phyloP scores from a whole-genome alignment of 441 rosid species.

The Gossypium aridum region DNA sequence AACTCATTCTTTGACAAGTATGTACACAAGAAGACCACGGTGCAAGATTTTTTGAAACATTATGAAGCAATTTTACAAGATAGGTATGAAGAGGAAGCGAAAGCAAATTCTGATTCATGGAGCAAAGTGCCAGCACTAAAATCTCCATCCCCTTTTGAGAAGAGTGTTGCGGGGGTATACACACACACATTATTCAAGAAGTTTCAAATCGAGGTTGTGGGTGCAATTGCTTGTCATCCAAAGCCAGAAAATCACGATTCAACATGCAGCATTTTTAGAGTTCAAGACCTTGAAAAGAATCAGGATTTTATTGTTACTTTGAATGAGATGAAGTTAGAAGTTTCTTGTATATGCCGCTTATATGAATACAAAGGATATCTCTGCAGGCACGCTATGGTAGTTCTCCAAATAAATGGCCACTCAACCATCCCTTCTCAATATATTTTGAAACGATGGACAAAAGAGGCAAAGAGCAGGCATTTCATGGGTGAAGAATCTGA shows the following conservation, averaged over 20 bases:
- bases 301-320: slow-evolving; percentile 13
- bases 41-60: slow-evolving; percentile 10
- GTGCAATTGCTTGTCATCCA: slow-evolving; percentile 13
- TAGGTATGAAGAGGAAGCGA: slow-evolving; percentile 17
- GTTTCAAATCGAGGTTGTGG: slow-evolving; percentile 16
- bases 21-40: slow-evolving; percentile 12
- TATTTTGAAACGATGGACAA: slow-evolving; percentile 15
- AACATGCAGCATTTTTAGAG: slow-evolving; percentile 8
- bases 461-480: slow-evolving; percentile 14
- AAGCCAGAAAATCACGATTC: slow-evolving; percentile 10
- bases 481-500: slow-evolving; percentile 13
- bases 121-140: slow-evolving; percentile 12
- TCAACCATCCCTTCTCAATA: slow-evolving; percentile 11
- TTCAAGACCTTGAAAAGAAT: slow-evolving; percentile 12
- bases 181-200: slow-evolving; percentile 12
- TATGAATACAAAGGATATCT: slow-evolving; percentile 17
- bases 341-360: slow-evolving; percentile 14
- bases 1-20: slow-evolving; percentile 21
- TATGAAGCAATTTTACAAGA: slow-evolving; percentile 15
- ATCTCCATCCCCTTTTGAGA: slow-evolving; percentile 19
- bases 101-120: slow-evolving; percentile 15
- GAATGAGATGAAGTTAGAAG: slow-evolving; percentile 10
- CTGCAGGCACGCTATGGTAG: slow-evolving; percentile 15
- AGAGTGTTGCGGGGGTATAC: slow-evolving; percentile 14
- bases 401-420: slow-evolving; percentile 12